Base-by-base conservation (phyloP, 306 rosid species). In the Cucurbita argyrosperma region DNA sequence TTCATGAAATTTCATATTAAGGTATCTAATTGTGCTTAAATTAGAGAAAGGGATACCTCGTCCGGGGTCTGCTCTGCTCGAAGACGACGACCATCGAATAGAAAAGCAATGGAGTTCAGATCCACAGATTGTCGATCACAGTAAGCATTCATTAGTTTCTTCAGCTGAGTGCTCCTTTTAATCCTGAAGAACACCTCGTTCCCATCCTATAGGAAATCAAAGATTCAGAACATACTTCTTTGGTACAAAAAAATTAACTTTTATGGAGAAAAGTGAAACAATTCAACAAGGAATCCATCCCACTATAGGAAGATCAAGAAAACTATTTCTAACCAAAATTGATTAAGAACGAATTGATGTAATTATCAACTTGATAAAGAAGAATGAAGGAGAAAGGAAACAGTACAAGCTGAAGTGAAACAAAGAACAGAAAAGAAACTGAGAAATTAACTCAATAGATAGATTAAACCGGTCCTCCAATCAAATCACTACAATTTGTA, bases 181-280 rank as follows among this genome's bases (percentile, higher is more conserved):
- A 90, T 90, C 87, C 89, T 78, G 84, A 90, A 90, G 78, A 88
- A 90, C 8, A 90, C 95, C 74, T 90, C 96, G 76, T 87, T 87
- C 8, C 94, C 94, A 76, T 90, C 96, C 96, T 88, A 71, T 67
- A 76, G 45, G 6, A 50, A 50, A 62, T 52, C 37, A 75, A 43
- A 75, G 11, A 10, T 21, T 26, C 26, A 14, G 53, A 16, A 23
- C 38, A 7, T 3, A 0, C 4, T 4, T 30, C 13, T 59, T 10
- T 26, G 40, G 9, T 21, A 26, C 26, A 15, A 7, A 6, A n/a
- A 60, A 60, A 19, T 39, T 0, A 35, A 3, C 19, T 35, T 60
- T 30, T 14, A 23, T 14, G 6, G 8, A 19, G 37, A 56, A 19
- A 0, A 21, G 21, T 8, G 10, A 26, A 30, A 30, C 15, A 60